These are phyloP conservation scores for Tetrapisispora taiwanensis DNA, from an alignment of 805 yeast genomes.

Conservation along the genomic window DNA sequence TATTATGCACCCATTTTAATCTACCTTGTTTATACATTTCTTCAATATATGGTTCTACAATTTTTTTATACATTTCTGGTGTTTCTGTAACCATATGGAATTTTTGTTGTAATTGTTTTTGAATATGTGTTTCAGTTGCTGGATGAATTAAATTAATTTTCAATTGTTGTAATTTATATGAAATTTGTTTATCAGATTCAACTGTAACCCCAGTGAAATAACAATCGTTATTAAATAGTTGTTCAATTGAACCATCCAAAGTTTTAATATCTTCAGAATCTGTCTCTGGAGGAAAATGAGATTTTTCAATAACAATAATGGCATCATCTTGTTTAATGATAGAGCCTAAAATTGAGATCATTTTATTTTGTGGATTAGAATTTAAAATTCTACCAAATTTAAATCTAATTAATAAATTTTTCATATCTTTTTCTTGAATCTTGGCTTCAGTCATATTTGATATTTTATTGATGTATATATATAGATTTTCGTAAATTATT, in stretches of 20 bases:
- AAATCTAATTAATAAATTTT: constrained; percentile 33
- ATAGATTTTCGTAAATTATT: no score
- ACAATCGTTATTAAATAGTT: constrained; percentile 4
- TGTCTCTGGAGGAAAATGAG: constrained; percentile 37
- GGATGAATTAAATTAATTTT: constrained; percentile 78
- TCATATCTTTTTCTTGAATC: neutral
- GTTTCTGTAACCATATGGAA: constrained; percentile 65
- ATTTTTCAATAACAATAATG: constrained; percentile 60
- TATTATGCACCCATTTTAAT: constrained; percentile 84
- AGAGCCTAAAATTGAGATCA: constrained; percentile 57
- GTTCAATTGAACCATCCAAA: constrained; percentile 23
- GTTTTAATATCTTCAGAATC: neutral
- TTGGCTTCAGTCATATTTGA: neutral
- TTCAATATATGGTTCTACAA: constrained; percentile 67
- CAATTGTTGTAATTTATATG: neutral
- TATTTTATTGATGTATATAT: neutral
- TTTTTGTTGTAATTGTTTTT: constrained; percentile 57
- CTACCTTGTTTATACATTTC: constrained; percentile 63
- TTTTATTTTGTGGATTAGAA: constrained; percentile 58
- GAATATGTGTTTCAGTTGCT: constrained; percentile 77
- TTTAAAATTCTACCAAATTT: constrained; percentile 37
- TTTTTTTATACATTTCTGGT: constrained; percentile 54
- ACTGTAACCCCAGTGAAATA: constrained; percentile 2
- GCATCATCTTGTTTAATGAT: constrained; percentile 51
- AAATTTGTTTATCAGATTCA: neutral